Evolutionary conservation across 192 early-diverging fungal species (phyloP), one percentile per base, ranked within the genome.

Genomic region (Phlyctochytrium planicorne): DNA sequence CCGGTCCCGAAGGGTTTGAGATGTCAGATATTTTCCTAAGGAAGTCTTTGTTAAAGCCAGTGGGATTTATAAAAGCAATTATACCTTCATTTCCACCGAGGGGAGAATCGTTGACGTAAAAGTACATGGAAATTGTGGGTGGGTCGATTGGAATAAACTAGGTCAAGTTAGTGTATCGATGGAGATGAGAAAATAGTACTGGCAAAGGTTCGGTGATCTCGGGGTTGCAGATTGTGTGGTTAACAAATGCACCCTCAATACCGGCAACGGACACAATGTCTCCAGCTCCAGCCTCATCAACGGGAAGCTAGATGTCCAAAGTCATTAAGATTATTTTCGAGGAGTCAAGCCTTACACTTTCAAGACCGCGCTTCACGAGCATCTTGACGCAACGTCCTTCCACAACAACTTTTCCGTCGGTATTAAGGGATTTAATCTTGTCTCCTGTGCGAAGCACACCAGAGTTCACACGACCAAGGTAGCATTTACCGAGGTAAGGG

Each of bases 71-170:
- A 0, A 47, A 63, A 23, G 32, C 16, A 36, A 14, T n/a, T 16
- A 16, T 62, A 62, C 90, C 92, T 68, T 94, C 92, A 33, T 88
- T 83, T 40, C 92, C 92, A 3, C 84, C 90, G 50, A 92, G 83
- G 17, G 92, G 92, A 52, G 92, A 94, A 72, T 94, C 92, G 70
- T 94, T 94, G 63, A 94, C 91, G 30, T 86, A 87, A 66, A 94
- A 91, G 32, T 83, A 82, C 87, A 94, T 92, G 57, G 90, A 89
- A 63, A 94, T 91, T 4, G 92, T 94, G 1, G 92, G 92, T 34
- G 88, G 88, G 65, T 94, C 92, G 52, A 94, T 82, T n/a, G 90
- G 84, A 55, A 89, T 84, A 66, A 83, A 91, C 72, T 71, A 31
- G 0, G 29, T 55, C 30, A 68, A 20, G 34, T 33, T 62, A 30